Base-by-base conservation (phyloP, 148 eudicot genomes). In the Fagopyrum esculentum region DNA sequence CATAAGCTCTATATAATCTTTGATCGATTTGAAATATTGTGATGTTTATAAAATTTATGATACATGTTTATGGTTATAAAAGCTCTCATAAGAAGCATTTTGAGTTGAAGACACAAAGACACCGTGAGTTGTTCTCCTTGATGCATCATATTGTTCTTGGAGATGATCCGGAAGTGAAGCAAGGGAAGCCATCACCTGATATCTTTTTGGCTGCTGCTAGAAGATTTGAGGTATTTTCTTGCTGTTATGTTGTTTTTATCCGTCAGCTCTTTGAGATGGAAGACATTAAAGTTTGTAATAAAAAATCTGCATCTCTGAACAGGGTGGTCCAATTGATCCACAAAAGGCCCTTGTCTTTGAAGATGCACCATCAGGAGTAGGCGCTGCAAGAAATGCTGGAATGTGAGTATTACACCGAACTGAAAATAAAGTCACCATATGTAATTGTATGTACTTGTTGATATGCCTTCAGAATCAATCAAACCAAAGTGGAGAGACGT, bases 151-250 rank as follows among this genome's bases (percentile, higher is more conserved):
- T 95, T 73, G 99, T 95, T 69, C 84, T 78, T 64, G 99, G 99
- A 29, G 99, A 95, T 83, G 99, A 95, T 88, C 96, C 96, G 61
- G 98, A 94, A 87, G 97, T 94, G 68, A 92, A 90, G 83, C 86
- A 89, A 79, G 97, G 98, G 76, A 94, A 94, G 79, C 98, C 98
- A 72, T 83, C 98, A 68, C 97, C 99, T 26, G 97, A 90, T 80
- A 86, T 87, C 22, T 95, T 95, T 73, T 85, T 90, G 77, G 89
- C 91, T 72, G 99, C 97, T 55, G 89, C 96, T 72, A 90, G 78
- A 79, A 89, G 99, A 89, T 95, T 95, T 72, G 93, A 95, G 96
- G 99, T 92, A 83, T 72, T 48, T 5, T 47, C 64, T 13, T n/a
- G 55, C n/a, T 12, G 4, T 29, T 12, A 2, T 13, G 26, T 51